Base-by-base conservation (phyloP, 805 yeast genomes). In the Wickerhamomyces chaumierensis region DNA sequence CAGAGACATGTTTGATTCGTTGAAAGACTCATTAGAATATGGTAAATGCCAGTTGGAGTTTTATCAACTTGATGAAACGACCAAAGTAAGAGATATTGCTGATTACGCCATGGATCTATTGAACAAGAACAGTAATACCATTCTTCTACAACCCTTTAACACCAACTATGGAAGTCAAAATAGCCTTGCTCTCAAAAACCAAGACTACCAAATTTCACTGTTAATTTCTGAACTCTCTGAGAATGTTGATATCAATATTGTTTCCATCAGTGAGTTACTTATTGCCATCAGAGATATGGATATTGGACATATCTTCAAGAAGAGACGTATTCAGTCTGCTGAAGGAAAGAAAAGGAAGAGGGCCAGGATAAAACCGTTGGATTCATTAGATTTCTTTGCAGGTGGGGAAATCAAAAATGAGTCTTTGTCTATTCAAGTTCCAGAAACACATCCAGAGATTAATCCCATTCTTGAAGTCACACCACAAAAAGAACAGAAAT, bases 371-470 rank as follows among this genome's bases (percentile, higher is more conserved):
- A 45, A 59, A 40, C 57, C 65, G 1, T 44, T 64, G 25, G 61
- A 62, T 34, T 57, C 62, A 35, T 45, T 63, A 31, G 53, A 53
- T 23, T 62, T 57, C 44, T 63, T 64, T 48, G 68, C 62, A 4
- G 69, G 68, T 23, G 68, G 68, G 20, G 48, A 40, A 14, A 25
- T 42, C 17, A 11, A 13, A 6, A 15, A 18, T 4, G 18, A 33
- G n/a, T 33, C 27, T 7, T 11, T 12, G n/a, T 17, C 8, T 15
- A 14, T 34, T 7, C 18, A 34, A 21, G 28, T 34, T 4, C 23
- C 29, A 15, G 36, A 34, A 9, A 19, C 16, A 4, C 27, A 34
- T 20, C n/a, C 3, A 29, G 33, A 13, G 21, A 31, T 4, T 25
- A 21, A 21, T 9, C 6, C 9, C 23, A 9, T 25, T 25, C n/a